phyloP scores from a whole-genome alignment of 2,329 filamentous ascomycete genomes.

The Periconia sp. region DNA sequence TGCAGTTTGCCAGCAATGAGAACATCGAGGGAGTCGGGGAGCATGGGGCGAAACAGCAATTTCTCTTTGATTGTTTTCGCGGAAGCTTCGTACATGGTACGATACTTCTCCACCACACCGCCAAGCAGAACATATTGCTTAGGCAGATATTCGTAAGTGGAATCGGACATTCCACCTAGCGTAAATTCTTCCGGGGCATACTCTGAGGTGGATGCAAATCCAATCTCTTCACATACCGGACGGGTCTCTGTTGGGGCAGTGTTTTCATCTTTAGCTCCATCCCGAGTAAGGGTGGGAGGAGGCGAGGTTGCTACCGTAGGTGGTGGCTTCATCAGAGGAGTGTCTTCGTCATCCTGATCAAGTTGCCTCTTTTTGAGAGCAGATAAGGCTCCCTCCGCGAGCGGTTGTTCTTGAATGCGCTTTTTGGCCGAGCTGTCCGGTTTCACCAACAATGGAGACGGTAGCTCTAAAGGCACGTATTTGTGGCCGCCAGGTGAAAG shows the following conservation, averaged over 20 bases:
- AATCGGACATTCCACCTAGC: conserved; percentile 45
- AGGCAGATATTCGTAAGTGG: conserved; percentile 48
- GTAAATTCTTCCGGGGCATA: conserved; percentile 49
- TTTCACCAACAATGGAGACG: conserved; percentile 29
- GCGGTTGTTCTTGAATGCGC: conserved; percentile 6
- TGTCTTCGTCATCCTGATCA: conserved; percentile 16
- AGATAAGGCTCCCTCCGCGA: conserved; percentile 7
- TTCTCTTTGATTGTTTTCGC: conserved; percentile 49
- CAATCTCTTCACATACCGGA: conserved; percentile 51
- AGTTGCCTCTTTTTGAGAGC: conserved; percentile 25
- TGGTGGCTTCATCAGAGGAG: background rate
- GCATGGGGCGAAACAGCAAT: conserved; percentile 55
- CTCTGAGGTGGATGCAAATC: conserved; percentile 54
- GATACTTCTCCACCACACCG: conserved; percentile 50
- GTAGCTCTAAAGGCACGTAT: conserved; percentile 35
- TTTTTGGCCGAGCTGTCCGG: conserved; percentile 20
- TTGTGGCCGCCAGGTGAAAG: conserved; percentile 33
- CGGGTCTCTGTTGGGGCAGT: conserved; percentile 13
- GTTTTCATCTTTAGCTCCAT: conserved; percentile 3
- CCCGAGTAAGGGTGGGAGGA: background rate
- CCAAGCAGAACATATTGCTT: conserved; percentile 53
- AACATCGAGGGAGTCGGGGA: conserved; percentile 49
- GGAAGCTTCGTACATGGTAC: conserved; percentile 59
- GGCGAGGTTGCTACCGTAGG: background rate
- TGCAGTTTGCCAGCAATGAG: conserved; percentile 43